These are phyloP conservation scores for Leersia perrieri DNA, from an alignment of 176 grass and related monocot species.

Conservation along the genomic window DNA sequence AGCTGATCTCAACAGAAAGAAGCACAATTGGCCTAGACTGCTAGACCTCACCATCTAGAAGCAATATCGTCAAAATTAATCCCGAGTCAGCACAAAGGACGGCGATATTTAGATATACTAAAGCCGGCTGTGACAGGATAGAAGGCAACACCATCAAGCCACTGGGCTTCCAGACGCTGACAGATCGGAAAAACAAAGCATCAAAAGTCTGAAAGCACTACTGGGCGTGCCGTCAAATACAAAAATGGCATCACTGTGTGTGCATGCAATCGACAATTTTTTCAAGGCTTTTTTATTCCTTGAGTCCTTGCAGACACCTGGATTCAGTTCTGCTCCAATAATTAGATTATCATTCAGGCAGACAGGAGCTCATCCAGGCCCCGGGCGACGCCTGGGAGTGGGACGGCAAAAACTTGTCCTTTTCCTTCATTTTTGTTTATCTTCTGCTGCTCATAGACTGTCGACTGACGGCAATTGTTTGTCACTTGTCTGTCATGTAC, in stretches of 20 bases:
- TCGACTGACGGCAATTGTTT: conserved; percentile 9
- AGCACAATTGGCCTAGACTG: neutral
- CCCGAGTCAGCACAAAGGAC: neutral
- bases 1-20: neutral
- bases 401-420: conserved; percentile 21
- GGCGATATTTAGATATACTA: conserved; percentile 29
- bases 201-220: neutral
- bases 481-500: conserved; percentile 1
- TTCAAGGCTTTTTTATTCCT: neutral
- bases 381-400: conserved; percentile 18
- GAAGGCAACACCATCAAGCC: neutral
- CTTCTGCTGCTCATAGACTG: neutral
- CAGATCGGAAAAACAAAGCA: neutral
- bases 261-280: neutral
- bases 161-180: conserved; percentile 9
- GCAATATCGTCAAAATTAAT: neutral
- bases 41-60: neutral
- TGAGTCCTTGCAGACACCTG: neutral
- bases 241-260: neutral
- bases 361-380: neutral
- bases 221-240: neutral
- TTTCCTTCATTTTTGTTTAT: neutral
- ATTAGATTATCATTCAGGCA: conserved; percentile 19
- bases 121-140: neutral
- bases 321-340: neutral